Evolutionary conservation across 306 rosid species (phyloP).

Genomic region (Rosa persica): DNA sequence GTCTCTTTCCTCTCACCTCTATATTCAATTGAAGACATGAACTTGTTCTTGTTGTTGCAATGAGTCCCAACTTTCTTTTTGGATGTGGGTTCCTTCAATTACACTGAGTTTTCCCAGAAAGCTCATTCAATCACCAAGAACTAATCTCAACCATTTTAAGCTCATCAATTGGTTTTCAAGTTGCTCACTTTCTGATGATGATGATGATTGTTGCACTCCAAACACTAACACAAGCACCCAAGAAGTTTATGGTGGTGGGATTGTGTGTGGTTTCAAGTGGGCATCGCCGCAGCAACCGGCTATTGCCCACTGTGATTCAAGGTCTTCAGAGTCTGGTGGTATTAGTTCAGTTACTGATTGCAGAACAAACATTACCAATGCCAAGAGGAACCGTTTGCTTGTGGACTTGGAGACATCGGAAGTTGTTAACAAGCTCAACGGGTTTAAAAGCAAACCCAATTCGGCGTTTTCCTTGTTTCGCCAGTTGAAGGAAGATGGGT

Average conservation of each 20-base stretch:
- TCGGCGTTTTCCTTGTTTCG: constrained; percentile 48
- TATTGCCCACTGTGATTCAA: not conserved
- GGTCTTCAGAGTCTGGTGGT: not conserved
- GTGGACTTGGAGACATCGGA: constrained; percentile 24
- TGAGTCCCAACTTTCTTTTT: not conserved
- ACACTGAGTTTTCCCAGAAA: constrained; percentile 18
- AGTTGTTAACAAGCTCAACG: constrained; percentile 41
- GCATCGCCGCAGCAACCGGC: not conserved
- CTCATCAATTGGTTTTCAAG: constrained; percentile 10
- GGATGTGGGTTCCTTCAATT: constrained; percentile 15
- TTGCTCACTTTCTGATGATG: constrained; percentile 14
- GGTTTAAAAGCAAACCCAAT: constrained; percentile 42
- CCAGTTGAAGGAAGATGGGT: constrained; percentile 42
- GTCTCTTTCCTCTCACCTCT: not conserved
- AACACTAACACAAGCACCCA: not conserved
- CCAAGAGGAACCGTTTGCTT: not conserved
- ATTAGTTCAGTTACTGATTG: not conserved
- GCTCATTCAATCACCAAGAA: not conserved
- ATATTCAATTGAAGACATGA: constrained; percentile 1
- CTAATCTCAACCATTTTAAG: not conserved
- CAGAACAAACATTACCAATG: not conserved
- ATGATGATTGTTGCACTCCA: not conserved
- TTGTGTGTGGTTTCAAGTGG: constrained; percentile 4
- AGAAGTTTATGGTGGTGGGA: not conserved
- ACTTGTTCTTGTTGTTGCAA: constrained; percentile 1